A percentile compares a stretch with the other conserved stretches of the same genome.
Conservation (phyloP, 805 yeast genomes). For the Torulaspora maleeae region DNA sequence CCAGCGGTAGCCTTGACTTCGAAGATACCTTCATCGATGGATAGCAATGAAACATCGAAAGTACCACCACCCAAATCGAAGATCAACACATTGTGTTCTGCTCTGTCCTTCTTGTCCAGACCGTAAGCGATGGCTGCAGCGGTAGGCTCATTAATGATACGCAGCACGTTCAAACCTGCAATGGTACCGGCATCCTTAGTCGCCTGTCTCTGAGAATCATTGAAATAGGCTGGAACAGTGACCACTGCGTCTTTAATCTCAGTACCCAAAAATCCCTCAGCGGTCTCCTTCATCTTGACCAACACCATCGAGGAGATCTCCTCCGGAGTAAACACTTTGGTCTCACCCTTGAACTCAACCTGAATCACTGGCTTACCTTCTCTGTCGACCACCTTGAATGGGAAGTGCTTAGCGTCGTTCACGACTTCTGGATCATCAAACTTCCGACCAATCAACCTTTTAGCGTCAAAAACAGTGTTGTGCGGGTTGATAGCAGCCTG, state of each 20-base stretch:
- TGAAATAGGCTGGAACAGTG: conserved; percentile 96
- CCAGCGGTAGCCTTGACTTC: conserved; percentile 84
- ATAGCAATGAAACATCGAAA: conserved; percentile 88
- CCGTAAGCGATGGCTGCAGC: conserved; percentile 98
- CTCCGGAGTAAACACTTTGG: conserved; percentile 86
- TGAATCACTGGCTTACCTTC: conserved; percentile 75
- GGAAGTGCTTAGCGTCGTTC: conserved; percentile 77
- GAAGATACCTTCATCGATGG: conserved; percentile 94
- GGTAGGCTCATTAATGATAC: conserved; percentile 96
- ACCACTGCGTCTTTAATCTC: conserved; percentile 85
- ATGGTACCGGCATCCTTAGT: conserved; percentile 96
- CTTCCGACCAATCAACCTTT: conserved; percentile 91
- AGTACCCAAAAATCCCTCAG: conserved; percentile 81
- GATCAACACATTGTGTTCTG: conserved; percentile 82
- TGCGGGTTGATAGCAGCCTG: conserved; percentile 92
- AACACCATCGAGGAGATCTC: conserved; percentile 92
- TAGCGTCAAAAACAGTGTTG: conserved; percentile 87
- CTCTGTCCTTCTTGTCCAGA: conserved; percentile 68
- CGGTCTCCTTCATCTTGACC: conserved; percentile 84
- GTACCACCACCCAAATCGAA: conserved; percentile 98
- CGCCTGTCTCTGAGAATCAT: conserved; percentile 97
- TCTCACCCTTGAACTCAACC: conserved; percentile 80
- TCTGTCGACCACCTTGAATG: conserved; percentile 71
- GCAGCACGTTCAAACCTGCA: conserved; percentile 90
- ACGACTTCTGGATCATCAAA: conserved; percentile 75